phyloP scores from a whole-genome alignment of 1,284 basidiomycete species.

The Inonotus obliquus region DNA sequence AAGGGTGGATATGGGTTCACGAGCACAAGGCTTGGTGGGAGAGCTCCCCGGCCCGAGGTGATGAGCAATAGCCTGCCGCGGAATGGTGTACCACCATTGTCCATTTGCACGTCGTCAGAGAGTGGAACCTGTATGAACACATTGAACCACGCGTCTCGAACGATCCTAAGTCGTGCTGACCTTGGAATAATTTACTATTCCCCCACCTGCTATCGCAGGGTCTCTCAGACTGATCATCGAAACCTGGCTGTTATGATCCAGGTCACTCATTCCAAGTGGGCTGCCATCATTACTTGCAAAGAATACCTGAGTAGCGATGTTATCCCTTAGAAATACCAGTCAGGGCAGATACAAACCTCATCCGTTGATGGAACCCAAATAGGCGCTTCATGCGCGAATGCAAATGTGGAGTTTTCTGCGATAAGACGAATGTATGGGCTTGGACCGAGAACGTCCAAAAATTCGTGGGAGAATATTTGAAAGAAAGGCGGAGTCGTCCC shows the following conservation, averaged over 20 bases:
- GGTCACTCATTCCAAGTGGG: conserved; percentile 33
- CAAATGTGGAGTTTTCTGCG: conserved; percentile 40
- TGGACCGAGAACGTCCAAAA: conserved; percentile 55
- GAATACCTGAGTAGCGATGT: conserved; percentile 37
- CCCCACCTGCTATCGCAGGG: conserved; percentile 31
- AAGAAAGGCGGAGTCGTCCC: conserved; percentile 53
- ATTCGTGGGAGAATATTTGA: conserved; percentile 61
- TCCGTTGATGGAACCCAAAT: conserved; percentile 33
- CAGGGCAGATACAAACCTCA: conserved; percentile 36
- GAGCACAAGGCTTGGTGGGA: conserved; percentile 59
- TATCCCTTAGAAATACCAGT: conserved; percentile 22
- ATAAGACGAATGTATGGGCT: conserved; percentile 54
- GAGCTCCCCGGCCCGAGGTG: conserved; percentile 60
- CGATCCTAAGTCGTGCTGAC: conserved; percentile 32
- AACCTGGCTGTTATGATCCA: conserved; percentile 37
- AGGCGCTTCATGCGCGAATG: conserved; percentile 35
- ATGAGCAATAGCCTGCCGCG: conserved; percentile 58
- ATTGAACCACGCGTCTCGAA: conserved; percentile 4
- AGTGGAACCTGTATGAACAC: conserved; percentile 22
- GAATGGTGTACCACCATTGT: conserved; percentile 71
- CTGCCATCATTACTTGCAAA: conserved; percentile 37
- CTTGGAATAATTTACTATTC: conserved; percentile 46
- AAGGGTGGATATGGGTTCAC: conserved; percentile 61
- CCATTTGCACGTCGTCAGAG: conserved; percentile 54
- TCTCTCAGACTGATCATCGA: conserved; percentile 34